phyloP scores from a whole-genome alignment of 306 rosid genomes.

The Cicer chorassanicum region DNA sequence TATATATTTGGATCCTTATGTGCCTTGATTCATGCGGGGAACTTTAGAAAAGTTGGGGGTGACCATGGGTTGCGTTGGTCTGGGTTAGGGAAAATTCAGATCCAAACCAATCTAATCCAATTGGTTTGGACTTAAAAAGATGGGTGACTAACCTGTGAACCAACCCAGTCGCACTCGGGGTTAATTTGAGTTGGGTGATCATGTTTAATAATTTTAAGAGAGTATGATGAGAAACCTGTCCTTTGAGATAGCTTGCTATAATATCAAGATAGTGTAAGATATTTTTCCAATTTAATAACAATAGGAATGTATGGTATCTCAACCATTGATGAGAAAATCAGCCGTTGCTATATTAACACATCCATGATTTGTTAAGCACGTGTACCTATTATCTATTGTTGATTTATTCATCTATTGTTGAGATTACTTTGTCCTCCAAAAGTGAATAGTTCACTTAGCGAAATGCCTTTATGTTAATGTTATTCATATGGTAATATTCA shows the following conservation, averaged over 20 bases:
- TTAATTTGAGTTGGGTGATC: constrained; percentile 1
- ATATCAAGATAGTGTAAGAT: not conserved
- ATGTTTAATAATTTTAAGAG: not conserved
- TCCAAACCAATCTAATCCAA: not conserved
- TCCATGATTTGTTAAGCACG: not conserved
- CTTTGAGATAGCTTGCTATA: not conserved
- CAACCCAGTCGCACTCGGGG: not conserved
- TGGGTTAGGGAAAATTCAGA: not conserved
- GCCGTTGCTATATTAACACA: not conserved
- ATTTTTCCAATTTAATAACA: not conserved
- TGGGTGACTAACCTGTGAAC: not conserved
- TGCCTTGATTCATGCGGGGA: not conserved
- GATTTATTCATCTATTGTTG: constrained; percentile 1
- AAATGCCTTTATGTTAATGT: constrained; percentile 14
- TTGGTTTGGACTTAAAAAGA: not conserved
- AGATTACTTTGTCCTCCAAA: not conserved
- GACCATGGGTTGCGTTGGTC: not conserved
- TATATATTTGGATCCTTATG: not conserved
- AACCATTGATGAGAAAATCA: not conserved
- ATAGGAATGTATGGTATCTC: not conserved
- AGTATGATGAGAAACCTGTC: not conserved
- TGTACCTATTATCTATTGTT: not conserved
- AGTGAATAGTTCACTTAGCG: not conserved
- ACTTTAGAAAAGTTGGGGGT: not conserved
- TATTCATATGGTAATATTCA: not conserved